These are phyloP conservation scores for Penicillium sp. DNA, from an alignment of 2,329 filamentous ascomycete species.

Conservation along the genomic window DNA sequence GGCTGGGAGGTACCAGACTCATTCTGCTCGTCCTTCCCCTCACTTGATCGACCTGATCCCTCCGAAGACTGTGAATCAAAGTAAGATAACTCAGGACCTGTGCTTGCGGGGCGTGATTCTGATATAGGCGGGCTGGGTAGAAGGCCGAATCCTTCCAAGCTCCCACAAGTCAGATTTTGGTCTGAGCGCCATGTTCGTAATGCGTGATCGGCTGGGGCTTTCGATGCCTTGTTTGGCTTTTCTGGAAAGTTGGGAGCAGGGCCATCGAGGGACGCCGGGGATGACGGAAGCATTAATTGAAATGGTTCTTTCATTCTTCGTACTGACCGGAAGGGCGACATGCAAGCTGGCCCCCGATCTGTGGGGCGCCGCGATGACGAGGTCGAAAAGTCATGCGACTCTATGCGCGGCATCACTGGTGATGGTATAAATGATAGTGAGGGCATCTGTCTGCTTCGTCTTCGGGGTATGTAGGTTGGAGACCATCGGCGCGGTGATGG, in stretches of 20 bases:
- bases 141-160: conserved; percentile 35
- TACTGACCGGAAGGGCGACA: conserved; percentile 42
- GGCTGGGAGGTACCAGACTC: background rate
- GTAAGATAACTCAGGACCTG: conserved; percentile 28
- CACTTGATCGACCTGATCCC: background rate
- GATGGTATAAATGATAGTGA: conserved; percentile 38
- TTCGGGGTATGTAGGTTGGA: conserved; percentile 29
- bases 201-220: conserved; percentile 24
- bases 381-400: conserved; percentile 30
- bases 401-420: conserved; percentile 27
- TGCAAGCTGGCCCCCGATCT: conserved; percentile 27
- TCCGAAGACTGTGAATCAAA: conserved; percentile 22
- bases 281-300: conserved; percentile 35
- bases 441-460: conserved; percentile 33
- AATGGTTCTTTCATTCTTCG: conserved; percentile 42
- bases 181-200: conserved; percentile 39
- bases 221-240: conserved; percentile 19
- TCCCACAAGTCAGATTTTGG: conserved; percentile 33
- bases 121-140: conserved; percentile 40
- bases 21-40: background rate
- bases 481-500: conserved; percentile 28
- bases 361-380: conserved; percentile 25
- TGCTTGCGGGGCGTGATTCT: conserved; percentile 30
- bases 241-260: conserved; percentile 16
- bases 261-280: conserved; percentile 32